Evolutionary conservation across 306 rosid genomes (phyloP).

Genomic region (Cucurbita pepo): DNA sequence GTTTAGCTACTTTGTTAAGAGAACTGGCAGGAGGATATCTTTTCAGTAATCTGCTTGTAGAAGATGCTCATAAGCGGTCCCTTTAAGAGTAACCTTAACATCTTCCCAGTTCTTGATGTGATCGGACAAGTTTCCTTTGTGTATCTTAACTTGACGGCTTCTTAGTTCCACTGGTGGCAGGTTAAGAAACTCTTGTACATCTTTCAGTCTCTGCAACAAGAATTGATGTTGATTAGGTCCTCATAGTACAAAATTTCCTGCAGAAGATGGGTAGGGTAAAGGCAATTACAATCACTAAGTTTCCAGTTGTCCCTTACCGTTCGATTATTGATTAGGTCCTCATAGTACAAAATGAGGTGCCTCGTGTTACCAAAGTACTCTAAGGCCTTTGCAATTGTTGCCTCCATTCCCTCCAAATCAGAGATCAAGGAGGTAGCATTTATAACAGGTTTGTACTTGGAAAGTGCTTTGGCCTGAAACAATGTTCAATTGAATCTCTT

Average conservation of each 20-base stretch:
- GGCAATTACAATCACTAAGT: neutral
- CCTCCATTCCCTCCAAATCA: slow-evolving; percentile 56
- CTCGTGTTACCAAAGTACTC: slow-evolving; percentile 61
- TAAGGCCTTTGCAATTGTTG: slow-evolving; percentile 37
- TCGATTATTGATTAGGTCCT: slow-evolving; percentile 56
- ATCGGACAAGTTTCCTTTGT: slow-evolving; percentile 50
- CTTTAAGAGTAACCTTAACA: slow-evolving; percentile 45
- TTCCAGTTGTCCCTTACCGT: slow-evolving; percentile 33
- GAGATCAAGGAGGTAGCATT: slow-evolving; percentile 42
- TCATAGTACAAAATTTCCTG: too few relatives aligned
- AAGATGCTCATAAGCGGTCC: slow-evolving; percentile 59
- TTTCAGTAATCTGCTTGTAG: slow-evolving; percentile 43
- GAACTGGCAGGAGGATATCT: neutral
- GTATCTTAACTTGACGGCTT: slow-evolving; percentile 82
- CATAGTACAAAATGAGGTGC: slow-evolving; percentile 63
- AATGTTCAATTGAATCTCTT: neutral
- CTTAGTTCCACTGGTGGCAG: slow-evolving; percentile 48
- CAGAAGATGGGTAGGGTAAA: neutral
- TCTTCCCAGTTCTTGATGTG: slow-evolving; percentile 79
- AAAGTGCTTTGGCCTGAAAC: slow-evolving; percentile 61
- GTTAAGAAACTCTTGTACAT: slow-evolving; percentile 54
- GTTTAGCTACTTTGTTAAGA: neutral
- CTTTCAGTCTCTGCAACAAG: slow-evolving; percentile 50
- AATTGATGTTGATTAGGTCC: too few relatives aligned
- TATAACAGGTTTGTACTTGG: slow-evolving; percentile 64